Conservation (phyloP, 2,329 filamentous ascomycete species). For the Diaporthe citri region DNA sequence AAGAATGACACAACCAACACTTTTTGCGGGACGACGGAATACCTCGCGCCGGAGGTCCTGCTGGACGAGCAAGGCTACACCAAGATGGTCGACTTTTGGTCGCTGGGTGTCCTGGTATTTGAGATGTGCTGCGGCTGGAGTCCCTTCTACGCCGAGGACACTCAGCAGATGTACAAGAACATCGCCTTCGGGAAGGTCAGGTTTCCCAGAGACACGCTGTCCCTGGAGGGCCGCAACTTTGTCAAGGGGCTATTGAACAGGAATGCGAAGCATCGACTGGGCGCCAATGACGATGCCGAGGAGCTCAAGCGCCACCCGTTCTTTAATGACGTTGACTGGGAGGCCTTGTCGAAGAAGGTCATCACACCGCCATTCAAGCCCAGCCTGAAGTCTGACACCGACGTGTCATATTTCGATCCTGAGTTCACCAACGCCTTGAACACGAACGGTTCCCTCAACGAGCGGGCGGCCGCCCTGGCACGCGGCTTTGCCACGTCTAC, state of each 20-base stretch:
- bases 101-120: conserved; percentile 94
- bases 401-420: conserved; percentile 98
- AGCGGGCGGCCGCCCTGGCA: conserved; percentile 87
- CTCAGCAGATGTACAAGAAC: conserved; percentile 99
- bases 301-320: conserved; percentile 96
- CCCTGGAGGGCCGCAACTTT: conserved; percentile 95
- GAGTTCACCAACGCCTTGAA: conserved; percentile 97
- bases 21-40: conserved; percentile 98
- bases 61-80: conserved; percentile 98
- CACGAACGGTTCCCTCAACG: conserved; percentile 88
- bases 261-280: conserved; percentile 95
- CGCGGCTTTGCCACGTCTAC: conserved; percentile 90
- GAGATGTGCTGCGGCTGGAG: conserved; percentile 99
- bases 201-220: conserved; percentile 94
- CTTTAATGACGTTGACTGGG: conserved; percentile 95
- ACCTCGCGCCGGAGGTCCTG: conserved; percentile 93
- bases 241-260: conserved; percentile 97
- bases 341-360: conserved; percentile 86
- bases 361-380: conserved; percentile 98
- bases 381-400: conserved; percentile 93
- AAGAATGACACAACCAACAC: conserved; percentile 99
- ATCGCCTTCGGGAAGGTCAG: conserved; percentile 99
- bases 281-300: conserved; percentile 90
- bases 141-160: conserved; percentile 98
- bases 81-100: conserved; percentile 99